Base-by-base conservation (phyloP, 2,329 filamentous ascomycete genomes). In the Trichoderma koningii region DNA sequence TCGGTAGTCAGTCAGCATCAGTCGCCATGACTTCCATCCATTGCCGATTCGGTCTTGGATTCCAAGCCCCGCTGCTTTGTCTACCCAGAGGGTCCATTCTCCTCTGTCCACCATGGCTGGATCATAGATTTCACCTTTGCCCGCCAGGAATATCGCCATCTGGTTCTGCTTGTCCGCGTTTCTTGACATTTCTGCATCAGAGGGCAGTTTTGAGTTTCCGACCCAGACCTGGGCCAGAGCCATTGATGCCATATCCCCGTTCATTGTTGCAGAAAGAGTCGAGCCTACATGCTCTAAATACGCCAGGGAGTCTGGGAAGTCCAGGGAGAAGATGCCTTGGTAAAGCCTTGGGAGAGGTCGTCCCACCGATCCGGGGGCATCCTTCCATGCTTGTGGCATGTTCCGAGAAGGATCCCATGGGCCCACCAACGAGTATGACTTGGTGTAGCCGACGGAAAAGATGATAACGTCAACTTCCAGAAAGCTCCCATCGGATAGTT, bases 271-370 rank as follows among this genome's bases (percentile, higher is more conserved):
- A 28, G 4, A 67, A 48, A 15, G 64, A 64, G 38, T 66, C 55
- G 26, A 63, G 53, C 19, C 48, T 26, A 19, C 65, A 42, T 15
- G 69, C 17, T 68, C 68, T 42, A 69, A 62, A 63, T 80, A 76
- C 0, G 78, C 81, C 15, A 81, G 73, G 23, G 77, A 80, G 34
- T 78, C 71, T 6, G 78, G 77, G n/a, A 77, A 72, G 28, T 74
- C 70, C 0, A 78, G 72, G 2, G 79, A 78, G 66, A 82, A 80
- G 4, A 82, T 70, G 64, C 81, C 81, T 52, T 77, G 76, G 61
- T 77, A 82, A 2, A 82, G 71, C 0, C 74, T 68, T 15, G 76
- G 74, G 6, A 80, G 71, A 0, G 72, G 64, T 5, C 71, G 68
- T 23, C 66, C 68, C 26, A 68, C 69, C 14, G 70, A 71, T 9